phyloP scores from a whole-genome alignment of 495 filamentous ascomycete species.

The Penicillium chermesinum region DNA sequence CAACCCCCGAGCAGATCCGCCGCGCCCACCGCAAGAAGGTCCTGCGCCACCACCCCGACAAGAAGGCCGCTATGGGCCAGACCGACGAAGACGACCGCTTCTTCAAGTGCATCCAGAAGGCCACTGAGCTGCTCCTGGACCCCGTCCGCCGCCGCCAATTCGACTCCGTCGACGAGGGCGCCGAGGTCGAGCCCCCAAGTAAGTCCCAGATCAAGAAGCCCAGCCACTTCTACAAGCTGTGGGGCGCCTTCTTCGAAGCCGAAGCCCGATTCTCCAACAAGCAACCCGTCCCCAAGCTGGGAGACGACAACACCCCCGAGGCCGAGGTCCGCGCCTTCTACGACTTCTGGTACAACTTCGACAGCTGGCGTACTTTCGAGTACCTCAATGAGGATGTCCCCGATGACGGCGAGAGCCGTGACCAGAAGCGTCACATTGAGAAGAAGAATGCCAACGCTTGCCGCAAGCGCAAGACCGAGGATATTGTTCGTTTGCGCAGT shows the following conservation, averaged over 20 bases:
- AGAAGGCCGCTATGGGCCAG: conserved; percentile 83
- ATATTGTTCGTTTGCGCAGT: conserved; percentile 81
- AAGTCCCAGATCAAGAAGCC: conserved; percentile 65
- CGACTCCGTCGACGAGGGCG: conserved; percentile 91
- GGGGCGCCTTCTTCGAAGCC: conserved; percentile 77
- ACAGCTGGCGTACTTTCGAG: conserved; percentile 96
- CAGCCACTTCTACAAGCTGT: conserved; percentile 92
- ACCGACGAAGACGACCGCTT: conserved; percentile 90
- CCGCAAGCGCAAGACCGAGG: conserved; percentile 98
- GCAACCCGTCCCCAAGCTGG: conserved; percentile 78
- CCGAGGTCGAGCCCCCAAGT: conserved; percentile 81
- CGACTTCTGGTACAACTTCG: conserved; percentile 99
- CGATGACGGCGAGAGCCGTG: conserved; percentile 96
- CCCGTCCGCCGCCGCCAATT: conserved; percentile 90
- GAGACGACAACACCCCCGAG: conserved; percentile 78
- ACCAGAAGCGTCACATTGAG: conserved; percentile 97
- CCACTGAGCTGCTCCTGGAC: conserved; percentile 87
- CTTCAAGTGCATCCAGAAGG: conserved; percentile 99
- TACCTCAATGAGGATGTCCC: conserved; percentile 98
- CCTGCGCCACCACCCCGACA: conserved; percentile 95
- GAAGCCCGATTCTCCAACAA: conserved; percentile 89
- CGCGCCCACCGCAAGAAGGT: conserved; percentile 99
- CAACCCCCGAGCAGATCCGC: conserved; percentile 97
- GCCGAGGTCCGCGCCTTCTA: conserved; percentile 93
- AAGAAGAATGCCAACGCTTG: conserved; percentile 96